These are phyloP conservation scores for Wickerhamiella sergipiensis DNA, from an alignment of 805 yeast species.

Conservation along the genomic window DNA sequence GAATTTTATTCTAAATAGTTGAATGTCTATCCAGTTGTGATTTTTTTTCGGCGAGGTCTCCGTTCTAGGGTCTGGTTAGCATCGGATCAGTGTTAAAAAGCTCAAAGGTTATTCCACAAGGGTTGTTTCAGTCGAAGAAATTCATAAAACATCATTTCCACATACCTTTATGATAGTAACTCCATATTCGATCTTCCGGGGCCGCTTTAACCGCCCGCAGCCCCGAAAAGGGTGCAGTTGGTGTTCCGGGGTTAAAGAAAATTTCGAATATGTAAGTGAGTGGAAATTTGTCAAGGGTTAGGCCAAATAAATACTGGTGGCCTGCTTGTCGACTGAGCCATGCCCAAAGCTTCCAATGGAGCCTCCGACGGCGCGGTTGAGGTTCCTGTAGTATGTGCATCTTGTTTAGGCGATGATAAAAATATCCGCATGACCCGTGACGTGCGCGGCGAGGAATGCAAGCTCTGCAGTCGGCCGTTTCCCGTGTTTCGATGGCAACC, in stretches of 20 bases:
- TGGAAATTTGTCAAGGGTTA: background rate
- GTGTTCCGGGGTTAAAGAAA: background rate
- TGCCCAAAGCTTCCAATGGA: background rate
- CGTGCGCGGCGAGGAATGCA: slow-evolving; percentile 64
- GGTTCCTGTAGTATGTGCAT: slow-evolving; percentile 56
- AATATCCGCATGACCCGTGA: slow-evolving; percentile 62
- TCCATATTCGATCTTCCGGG: background rate
- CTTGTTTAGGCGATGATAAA: slow-evolving; percentile 56
- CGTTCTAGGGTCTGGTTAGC: slow-evolving; percentile 3
- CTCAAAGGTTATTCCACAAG: slow-evolving; percentile 26
- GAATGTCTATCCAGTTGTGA: too few relatives aligned
- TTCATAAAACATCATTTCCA: slow-evolving; percentile 25
- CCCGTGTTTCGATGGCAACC: slow-evolving; percentile 67
- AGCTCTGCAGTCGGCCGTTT: slow-evolving; percentile 73
- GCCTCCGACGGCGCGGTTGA: slow-evolving; percentile 21
- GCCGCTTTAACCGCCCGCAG: background rate
- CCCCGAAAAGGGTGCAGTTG: too few relatives aligned
- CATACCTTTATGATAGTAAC: slow-evolving; percentile 15
- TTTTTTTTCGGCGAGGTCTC: too few relatives aligned
- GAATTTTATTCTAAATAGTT: too few relatives aligned
- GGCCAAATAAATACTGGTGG: background rate
- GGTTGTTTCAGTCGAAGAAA: slow-evolving; percentile 30
- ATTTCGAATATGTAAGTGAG: background rate
- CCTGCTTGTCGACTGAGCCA: background rate
- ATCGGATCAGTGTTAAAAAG: slow-evolving; percentile 32